Percentiles rank a stretch among this genome's conserved stretches.
phyloP scores from a whole-genome alignment of 306 rosid species.

The Mucuna pruriens region DNA sequence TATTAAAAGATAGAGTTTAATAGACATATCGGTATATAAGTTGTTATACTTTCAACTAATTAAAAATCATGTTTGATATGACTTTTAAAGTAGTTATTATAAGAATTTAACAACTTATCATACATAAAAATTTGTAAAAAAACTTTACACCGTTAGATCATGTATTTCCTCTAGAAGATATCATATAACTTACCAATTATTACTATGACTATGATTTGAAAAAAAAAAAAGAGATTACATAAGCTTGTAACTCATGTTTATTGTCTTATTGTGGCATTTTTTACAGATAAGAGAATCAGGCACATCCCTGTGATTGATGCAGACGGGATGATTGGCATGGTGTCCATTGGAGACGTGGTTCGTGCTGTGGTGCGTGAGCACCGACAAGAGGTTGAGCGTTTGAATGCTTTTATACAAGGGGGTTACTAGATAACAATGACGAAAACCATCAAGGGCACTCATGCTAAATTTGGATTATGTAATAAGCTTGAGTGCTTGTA shows the following conservation, averaged over 20 bases:
- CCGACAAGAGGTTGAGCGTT: constrained; percentile 91
- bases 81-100: neutral
- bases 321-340: constrained; percentile 91
- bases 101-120: neutral
- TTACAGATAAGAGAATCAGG: constrained; percentile 88
- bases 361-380: constrained; percentile 98
- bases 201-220: neutral
- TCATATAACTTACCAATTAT: neutral
- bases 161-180: neutral
- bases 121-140: neutral
- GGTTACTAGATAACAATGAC: constrained; percentile 76
- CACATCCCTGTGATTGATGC: constrained; percentile 91
- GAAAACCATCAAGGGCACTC: constrained; percentile 40
- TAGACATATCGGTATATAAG: neutral
- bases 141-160: neutral
- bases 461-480: constrained; percentile 47
- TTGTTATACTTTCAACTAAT: neutral
- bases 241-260: constrained; percentile 26
- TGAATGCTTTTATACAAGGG: constrained; percentile 95
- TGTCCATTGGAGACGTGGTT: constrained; percentile 97
- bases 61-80: neutral
- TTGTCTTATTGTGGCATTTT: neutral
- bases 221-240: neutral
- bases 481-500: constrained; percentile 67
- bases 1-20: neutral